Evolutionary conservation across 176 grass and related monocot genomes (phyloP).

Genomic region (Hsuehochloa calcarea): DNA sequence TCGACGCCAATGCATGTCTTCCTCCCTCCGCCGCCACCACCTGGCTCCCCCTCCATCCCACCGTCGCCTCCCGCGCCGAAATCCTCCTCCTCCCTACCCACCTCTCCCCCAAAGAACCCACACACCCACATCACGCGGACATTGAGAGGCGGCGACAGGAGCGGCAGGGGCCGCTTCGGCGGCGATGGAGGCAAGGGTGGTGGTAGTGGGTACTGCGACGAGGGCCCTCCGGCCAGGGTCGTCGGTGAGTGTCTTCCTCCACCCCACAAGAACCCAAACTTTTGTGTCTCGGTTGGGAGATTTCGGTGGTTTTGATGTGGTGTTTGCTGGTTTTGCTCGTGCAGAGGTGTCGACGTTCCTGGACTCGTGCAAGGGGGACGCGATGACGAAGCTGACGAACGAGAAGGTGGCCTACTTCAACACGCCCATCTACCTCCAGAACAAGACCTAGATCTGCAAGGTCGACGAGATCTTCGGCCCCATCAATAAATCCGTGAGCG

Average conservation of each 20-base stretch:
- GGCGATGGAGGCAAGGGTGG: constrained; percentile 41
- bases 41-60: not conserved
- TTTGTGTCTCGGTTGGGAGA: not conserved
- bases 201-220: constrained; percentile 71
- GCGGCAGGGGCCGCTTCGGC: constrained; percentile 40
- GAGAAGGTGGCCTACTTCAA: constrained; percentile 99
- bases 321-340: not conserved
- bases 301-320: not conserved
- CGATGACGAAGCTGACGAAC: constrained; percentile 96
- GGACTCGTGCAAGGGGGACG: constrained; percentile 84
- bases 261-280: not conserved
- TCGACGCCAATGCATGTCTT: no score
- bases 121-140: constrained; percentile 55
- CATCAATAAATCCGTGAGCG: constrained; percentile 92
- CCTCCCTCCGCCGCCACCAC: no score
- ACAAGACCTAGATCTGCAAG: constrained; percentile 94
- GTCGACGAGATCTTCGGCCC: constrained; percentile 98
- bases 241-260: constrained; percentile 51
- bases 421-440: constrained; percentile 85
- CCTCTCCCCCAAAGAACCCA: not conserved
- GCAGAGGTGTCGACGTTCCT: constrained; percentile 86
- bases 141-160: constrained; percentile 52
- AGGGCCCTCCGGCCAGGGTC: constrained; percentile 84
- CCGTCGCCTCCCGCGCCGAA: constrained; percentile 36
- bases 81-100: not conserved